These are phyloP conservation scores for Colletotrichum gloeosporioides DNA, from an alignment of 2,329 filamentous ascomycete species.

Conservation along the genomic window DNA sequence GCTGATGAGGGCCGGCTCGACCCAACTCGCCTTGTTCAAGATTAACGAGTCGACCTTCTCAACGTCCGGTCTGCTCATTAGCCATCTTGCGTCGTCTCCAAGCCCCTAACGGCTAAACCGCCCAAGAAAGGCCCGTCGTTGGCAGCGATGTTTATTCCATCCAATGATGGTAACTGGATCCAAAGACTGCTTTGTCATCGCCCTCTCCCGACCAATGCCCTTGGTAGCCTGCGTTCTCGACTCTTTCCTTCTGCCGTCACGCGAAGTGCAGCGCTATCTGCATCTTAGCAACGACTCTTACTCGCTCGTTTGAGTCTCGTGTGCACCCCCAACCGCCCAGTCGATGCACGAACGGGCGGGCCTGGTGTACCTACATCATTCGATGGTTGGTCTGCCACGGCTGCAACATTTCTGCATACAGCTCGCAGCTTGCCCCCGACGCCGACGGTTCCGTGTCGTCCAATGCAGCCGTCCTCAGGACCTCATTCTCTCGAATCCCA, in stretches of 20 bases:
- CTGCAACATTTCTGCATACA: constrained; percentile 14
- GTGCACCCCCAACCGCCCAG: constrained; percentile 4
- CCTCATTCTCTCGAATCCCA: background rate
- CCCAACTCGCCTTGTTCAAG: background rate
- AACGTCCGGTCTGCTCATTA: background rate
- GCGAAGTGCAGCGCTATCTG: background rate
- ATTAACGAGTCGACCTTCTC: background rate
- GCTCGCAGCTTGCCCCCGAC: background rate
- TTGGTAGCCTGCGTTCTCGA: background rate
- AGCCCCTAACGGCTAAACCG: background rate
- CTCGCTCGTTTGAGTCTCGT: background rate
- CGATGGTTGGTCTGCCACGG: constrained; percentile 5
- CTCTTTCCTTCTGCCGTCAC: background rate
- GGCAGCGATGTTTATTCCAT: background rate
- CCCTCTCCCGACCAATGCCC: background rate
- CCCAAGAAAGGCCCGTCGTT: background rate
- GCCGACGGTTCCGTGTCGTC: constrained; percentile 5
- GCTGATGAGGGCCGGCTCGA: background rate
- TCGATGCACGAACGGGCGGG: constrained; percentile 6
- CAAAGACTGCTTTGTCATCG: background rate
- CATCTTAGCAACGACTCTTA: background rate
- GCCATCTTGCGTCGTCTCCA: background rate
- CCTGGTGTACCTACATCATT: constrained; percentile 9
- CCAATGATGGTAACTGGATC: background rate
- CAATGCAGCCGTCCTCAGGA: constrained; percentile 1